phyloP scores from a whole-genome alignment of 1,139 yeast genomes.

The Candida pseudoviswanathii region DNA sequence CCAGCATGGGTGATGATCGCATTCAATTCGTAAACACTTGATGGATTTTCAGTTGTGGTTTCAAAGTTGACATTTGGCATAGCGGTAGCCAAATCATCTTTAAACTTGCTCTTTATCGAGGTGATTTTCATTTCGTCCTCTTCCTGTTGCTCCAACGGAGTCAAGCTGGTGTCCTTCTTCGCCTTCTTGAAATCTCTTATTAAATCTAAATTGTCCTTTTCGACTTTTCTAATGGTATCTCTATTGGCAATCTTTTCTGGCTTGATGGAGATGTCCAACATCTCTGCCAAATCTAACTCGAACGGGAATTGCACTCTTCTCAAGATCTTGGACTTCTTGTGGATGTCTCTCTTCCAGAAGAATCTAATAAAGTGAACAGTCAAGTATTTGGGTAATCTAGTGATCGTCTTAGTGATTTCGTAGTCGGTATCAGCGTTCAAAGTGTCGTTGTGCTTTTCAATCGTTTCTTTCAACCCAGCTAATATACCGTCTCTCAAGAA shows the following conservation, averaged over 20 bases:
- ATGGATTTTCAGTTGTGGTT: constrained; percentile 73
- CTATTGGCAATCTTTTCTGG: constrained; percentile 68
- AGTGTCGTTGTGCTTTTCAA: constrained; percentile 75
- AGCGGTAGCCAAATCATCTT: constrained; percentile 41
- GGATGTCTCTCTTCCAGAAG: constrained; percentile 92
- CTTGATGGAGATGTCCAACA: constrained; percentile 76
- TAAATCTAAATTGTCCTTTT: constrained; percentile 73
- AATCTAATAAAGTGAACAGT: constrained; percentile 93
- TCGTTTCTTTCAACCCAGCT: constrained; percentile 71
- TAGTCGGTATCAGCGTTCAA: constrained; percentile 73
- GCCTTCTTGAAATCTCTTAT: constrained; percentile 75
- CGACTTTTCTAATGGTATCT: constrained; percentile 76
- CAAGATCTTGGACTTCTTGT: constrained; percentile 87
- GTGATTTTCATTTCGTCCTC: constrained; percentile 50
- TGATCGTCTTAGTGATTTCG: constrained; percentile 67
- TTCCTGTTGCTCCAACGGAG: constrained; percentile 45
- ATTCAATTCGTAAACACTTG: constrained; percentile 79
- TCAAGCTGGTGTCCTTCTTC: constrained; percentile 45
- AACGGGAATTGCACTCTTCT: constrained; percentile 95
- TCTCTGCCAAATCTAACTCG: constrained; percentile 83
- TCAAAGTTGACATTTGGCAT: constrained; percentile 37
- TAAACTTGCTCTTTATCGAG: constrained; percentile 48
- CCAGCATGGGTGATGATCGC: constrained; percentile 94
- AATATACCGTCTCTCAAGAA: constrained; percentile 84
- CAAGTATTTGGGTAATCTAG: constrained; percentile 82